phyloP scores from a whole-genome alignment of 2,329 filamentous ascomycete species.

The Aspergillus awamori region DNA sequence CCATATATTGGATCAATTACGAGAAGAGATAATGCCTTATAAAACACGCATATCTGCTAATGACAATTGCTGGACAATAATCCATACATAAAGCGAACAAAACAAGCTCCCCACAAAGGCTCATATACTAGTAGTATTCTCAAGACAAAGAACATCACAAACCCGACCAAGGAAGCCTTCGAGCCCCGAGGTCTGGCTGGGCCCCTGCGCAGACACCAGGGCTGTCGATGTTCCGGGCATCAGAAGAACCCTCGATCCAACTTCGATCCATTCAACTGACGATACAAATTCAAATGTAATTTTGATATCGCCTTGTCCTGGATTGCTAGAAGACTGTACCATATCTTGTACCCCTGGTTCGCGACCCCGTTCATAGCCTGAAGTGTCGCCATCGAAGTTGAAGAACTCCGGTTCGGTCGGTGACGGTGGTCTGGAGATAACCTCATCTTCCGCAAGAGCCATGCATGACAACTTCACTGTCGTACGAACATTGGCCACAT shows the following conservation, averaged over 20 bases:
- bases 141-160: slow-evolving; percentile 39
- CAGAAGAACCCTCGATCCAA: slow-evolving; percentile 60
- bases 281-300: slow-evolving; percentile 62
- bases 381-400: slow-evolving; percentile 44
- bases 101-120: background rate
- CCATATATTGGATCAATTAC: too few species aligned
- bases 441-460: slow-evolving; percentile 38
- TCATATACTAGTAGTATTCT: slow-evolving; percentile 44
- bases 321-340: slow-evolving; percentile 25
- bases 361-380: slow-evolving; percentile 16
- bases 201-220: slow-evolving; percentile 51
- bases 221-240: slow-evolving; percentile 60
- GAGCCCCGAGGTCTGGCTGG: slow-evolving; percentile 55
- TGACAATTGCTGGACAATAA: too few species aligned
- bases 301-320: slow-evolving; percentile 37
- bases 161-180: slow-evolving; percentile 63
- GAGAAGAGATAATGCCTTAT: background rate
- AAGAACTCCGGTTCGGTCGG: slow-evolving; percentile 47
- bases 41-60: background rate
- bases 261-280: slow-evolving; percentile 60
- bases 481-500: slow-evolving; percentile 83
- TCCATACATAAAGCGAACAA: background rate
- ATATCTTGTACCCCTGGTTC: slow-evolving; percentile 33
- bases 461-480: slow-evolving; percentile 72
- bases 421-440: slow-evolving; percentile 30